Conservation (phyloP, 768 basidiomycete species). For the Agrocybe pediades region DNA sequence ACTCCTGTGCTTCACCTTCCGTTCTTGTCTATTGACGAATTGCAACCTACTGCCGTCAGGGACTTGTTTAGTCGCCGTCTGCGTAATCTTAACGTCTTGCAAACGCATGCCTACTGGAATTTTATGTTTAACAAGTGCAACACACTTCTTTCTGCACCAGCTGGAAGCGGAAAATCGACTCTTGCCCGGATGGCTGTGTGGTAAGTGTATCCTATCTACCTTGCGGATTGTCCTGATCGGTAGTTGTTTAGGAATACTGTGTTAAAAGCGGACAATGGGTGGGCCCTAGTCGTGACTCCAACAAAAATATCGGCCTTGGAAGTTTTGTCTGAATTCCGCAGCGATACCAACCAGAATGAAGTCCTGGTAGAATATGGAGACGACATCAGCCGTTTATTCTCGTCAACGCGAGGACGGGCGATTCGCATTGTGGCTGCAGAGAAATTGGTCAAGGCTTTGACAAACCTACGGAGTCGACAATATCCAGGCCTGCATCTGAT, state of each 20-base stretch:
- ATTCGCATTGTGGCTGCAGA: conserved; percentile 62
- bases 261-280: conserved; percentile 40
- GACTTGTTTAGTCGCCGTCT: conserved; percentile 47
- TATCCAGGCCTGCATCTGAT: conserved; percentile 59
- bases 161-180: conserved; percentile 79
- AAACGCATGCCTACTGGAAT: conserved; percentile 90
- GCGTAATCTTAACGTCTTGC: conserved; percentile 76
- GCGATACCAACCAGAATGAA: conserved; percentile 34
- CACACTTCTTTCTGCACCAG: conserved; percentile 75
- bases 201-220: conserved; percentile 48
- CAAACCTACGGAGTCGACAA: conserved; percentile 25
- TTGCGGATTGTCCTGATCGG: too few relatives aligned
- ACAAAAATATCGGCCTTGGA: conserved; percentile 58
- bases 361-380: conserved; percentile 38
- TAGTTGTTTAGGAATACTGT: conserved; percentile 68
- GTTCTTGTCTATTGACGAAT: conserved; percentile 52
- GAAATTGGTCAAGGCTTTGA: conserved; percentile 48
- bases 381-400: conserved; percentile 22
- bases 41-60: conserved; percentile 42
- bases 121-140: conserved; percentile 67
- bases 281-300: conserved; percentile 67
- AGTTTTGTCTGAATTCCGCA: conserved; percentile 52
- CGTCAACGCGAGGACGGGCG: conserved; percentile 36
- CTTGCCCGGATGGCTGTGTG: conserved; percentile 71
- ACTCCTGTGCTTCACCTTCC: conserved; percentile 74